Percentiles rank a stretch among this genome's conserved stretches.
phyloP scores from a whole-genome alignment of 495 filamentous ascomycete genomes.

The Aspergillus baeticus region DNA sequence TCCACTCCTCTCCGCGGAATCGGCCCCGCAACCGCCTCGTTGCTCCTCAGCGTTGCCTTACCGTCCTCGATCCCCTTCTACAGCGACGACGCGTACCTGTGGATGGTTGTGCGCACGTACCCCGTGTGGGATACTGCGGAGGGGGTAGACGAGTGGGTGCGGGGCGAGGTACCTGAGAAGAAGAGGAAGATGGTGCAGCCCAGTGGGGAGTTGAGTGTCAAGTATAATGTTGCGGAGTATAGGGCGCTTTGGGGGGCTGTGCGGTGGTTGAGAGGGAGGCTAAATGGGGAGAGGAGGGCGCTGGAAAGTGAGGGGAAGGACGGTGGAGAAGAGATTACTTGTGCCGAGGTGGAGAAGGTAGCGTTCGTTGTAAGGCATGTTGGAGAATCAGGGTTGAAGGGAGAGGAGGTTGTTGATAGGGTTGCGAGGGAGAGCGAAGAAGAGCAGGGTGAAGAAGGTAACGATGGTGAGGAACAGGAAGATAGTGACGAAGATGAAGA shows the following conservation, averaged over 20 bases:
- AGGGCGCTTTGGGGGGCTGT: slow-evolving; percentile 47
- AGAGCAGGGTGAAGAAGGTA: background rate
- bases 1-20: slow-evolving; percentile 58
- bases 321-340: slow-evolving; percentile 38
- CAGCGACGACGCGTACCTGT: slow-evolving; percentile 72
- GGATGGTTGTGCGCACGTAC: slow-evolving; percentile 48
- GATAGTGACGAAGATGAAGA: slow-evolving; percentile 3
- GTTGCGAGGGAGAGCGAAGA: background rate
- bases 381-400: slow-evolving; percentile 25
- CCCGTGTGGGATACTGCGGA: background rate
- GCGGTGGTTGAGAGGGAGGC: slow-evolving; percentile 40
- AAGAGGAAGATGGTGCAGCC: slow-evolving; percentile 34
- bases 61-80: slow-evolving; percentile 63
- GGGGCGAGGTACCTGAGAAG: background rate
- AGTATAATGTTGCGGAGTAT: slow-evolving; percentile 69
- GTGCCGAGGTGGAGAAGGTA: slow-evolving; percentile 64
- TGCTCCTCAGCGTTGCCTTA: slow-evolving; percentile 59
- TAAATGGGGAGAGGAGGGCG: slow-evolving; percentile 29
- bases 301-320: no score
- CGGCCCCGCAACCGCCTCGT: slow-evolving; percentile 71
- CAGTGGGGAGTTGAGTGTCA: slow-evolving; percentile 51
- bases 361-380: slow-evolving; percentile 57
- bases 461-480: background rate
- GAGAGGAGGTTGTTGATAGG: background rate
- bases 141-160: background rate